These are phyloP conservation scores for Apophysomyces ossiformis DNA, from an alignment of 371 early-diverging fungal species.

Conservation along the genomic window DNA sequence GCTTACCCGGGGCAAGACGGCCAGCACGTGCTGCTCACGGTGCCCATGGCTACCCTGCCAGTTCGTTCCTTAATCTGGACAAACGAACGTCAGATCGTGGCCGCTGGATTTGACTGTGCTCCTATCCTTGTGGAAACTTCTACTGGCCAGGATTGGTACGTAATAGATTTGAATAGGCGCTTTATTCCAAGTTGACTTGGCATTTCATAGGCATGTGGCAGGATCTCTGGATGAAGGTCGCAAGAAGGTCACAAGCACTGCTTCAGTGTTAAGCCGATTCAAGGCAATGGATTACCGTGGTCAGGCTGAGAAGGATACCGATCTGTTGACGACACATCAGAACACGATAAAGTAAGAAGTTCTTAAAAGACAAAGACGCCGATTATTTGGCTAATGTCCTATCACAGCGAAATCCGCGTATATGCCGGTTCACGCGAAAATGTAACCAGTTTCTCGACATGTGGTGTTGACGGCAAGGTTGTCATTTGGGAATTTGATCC, in stretches of 20 bases:
- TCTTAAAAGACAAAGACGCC: conserved; percentile 13
- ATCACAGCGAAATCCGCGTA: conserved; percentile 60
- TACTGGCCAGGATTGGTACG: conserved; percentile 70
- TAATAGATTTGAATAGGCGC: neutral
- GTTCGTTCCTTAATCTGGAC: conserved; percentile 81
- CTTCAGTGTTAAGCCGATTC: conserved; percentile 87
- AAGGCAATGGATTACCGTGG: conserved; percentile 92
- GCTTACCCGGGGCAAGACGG: conserved; percentile 73
- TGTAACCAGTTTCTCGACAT: conserved; percentile 78
- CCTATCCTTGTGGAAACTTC: conserved; percentile 77
- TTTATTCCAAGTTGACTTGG: neutral
- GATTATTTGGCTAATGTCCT: neutral
- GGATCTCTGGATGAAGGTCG: conserved; percentile 79
- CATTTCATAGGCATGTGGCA: conserved; percentile 56
- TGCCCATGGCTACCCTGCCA: conserved; percentile 76
- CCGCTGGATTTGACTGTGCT: conserved; percentile 93
- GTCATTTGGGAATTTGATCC: conserved; percentile 82
- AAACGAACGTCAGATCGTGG: conserved; percentile 78
- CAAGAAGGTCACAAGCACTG: conserved; percentile 56
- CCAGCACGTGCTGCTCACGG: conserved; percentile 53
- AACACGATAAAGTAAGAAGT: conserved; percentile 89
- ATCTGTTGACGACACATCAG: conserved; percentile 85
- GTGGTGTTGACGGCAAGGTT: conserved; percentile 91
- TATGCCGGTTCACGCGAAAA: conserved; percentile 62
- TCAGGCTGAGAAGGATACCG: conserved; percentile 72